A percentile compares a stretch with the other conserved stretches of the same genome.
These are phyloP conservation scores for Diplodia scrobiculata DNA, from an alignment of 2,329 filamentous ascomycete species.

Conservation along the genomic window DNA sequence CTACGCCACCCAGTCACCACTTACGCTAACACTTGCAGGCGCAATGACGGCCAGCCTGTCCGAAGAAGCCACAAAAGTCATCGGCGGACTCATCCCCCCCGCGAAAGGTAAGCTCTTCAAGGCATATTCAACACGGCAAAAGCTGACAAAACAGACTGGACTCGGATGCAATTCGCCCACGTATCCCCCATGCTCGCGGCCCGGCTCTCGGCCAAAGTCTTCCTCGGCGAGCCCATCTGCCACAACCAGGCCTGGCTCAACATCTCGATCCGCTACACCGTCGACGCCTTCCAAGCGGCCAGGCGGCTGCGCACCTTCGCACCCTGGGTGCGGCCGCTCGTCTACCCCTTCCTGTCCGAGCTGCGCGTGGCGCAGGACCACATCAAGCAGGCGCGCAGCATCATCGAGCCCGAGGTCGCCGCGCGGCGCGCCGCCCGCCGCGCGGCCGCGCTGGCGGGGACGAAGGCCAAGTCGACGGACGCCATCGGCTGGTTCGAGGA, in stretches of 20 bases:
- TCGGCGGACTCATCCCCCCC: background rate
- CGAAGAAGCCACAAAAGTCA: background rate
- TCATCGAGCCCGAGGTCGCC: slow-evolving; percentile 43
- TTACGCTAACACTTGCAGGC: background rate
- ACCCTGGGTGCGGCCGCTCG: slow-evolving; percentile 39
- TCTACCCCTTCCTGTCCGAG: slow-evolving; percentile 42
- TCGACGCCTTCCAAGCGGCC: slow-evolving; percentile 41
- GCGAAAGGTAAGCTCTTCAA: background rate
- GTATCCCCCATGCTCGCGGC: slow-evolving; percentile 47
- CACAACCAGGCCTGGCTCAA: slow-evolving; percentile 47
- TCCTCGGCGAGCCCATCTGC: slow-evolving; percentile 45
- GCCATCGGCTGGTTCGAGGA: slow-evolving; percentile 34
- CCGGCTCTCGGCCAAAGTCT: slow-evolving; percentile 37
- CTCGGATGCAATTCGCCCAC: slow-evolving; percentile 36
- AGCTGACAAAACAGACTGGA: slow-evolving; percentile 28
- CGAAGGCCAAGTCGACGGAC: slow-evolving; percentile 34
- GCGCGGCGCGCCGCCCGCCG: slow-evolving; percentile 32
- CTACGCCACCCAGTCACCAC: too few relatives aligned
- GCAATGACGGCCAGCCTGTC: slow-evolving; percentile 1
- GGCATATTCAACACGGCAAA: too few relatives aligned
- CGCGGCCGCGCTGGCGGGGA: slow-evolving; percentile 30
- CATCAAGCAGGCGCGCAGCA: slow-evolving; percentile 38
- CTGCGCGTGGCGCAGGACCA: slow-evolving; percentile 35
- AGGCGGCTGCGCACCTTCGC: slow-evolving; percentile 44
- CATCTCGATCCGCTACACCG: slow-evolving; percentile 41